phyloP scores from a whole-genome alignment of 1,139 yeast species.

The Ashbya aceris region DNA sequence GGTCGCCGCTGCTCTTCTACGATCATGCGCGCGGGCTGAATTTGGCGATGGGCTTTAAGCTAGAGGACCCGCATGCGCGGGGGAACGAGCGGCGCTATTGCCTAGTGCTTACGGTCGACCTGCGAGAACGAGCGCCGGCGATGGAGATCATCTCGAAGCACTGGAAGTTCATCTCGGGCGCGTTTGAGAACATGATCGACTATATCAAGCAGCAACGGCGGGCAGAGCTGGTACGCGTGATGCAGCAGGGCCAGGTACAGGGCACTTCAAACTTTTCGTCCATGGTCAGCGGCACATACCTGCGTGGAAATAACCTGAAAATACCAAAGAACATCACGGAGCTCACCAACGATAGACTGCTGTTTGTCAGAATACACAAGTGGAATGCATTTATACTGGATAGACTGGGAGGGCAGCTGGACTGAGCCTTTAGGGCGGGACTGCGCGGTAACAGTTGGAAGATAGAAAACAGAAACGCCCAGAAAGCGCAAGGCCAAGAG shows the following conservation, averaged over 20 bases:
- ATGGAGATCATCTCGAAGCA: constrained; percentile 37
- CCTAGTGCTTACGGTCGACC: constrained; percentile 51
- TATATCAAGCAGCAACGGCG: constrained; percentile 40
- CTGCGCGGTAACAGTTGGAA: too few species aligned
- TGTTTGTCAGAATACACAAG: constrained; percentile 57
- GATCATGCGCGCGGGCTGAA: constrained; percentile 64
- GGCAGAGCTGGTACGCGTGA: constrained; percentile 22
- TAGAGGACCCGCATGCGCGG: constrained; percentile 61
- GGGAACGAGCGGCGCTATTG: constrained; percentile 74
- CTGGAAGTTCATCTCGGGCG: constrained; percentile 49
- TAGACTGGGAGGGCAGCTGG: constrained; percentile 8
- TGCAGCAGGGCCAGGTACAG: constrained; percentile 17
- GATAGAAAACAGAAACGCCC: too few species aligned
- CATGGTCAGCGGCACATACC: constrained; percentile 24
- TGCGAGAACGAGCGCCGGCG: constrained; percentile 34
- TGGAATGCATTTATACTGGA: constrained; percentile 49
- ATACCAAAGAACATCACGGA: constrained; percentile 52
- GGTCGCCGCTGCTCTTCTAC: constrained; percentile 62
- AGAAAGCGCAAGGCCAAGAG: too few species aligned
- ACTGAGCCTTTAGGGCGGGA: too few species aligned
- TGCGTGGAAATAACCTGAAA: constrained; percentile 41
- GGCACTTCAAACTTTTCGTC: constrained; percentile 36
- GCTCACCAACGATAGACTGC: constrained; percentile 47
- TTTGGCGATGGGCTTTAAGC: constrained; percentile 54
- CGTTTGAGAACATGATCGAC: constrained; percentile 43